phyloP scores from a whole-genome alignment of 306 rosid genomes.

The Albizia julibrissin region DNA sequence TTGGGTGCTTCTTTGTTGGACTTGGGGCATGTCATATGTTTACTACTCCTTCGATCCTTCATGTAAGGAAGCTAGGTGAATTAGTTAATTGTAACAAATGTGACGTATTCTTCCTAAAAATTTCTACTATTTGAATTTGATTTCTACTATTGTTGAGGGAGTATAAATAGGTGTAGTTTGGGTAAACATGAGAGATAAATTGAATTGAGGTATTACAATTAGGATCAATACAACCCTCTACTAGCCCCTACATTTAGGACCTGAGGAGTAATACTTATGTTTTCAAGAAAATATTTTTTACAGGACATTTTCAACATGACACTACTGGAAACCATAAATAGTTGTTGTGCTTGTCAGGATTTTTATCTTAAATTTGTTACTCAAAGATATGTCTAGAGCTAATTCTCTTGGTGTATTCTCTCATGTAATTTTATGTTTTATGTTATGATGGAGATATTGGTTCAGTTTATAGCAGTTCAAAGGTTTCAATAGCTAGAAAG shows the following conservation, averaged over 20 bases:
- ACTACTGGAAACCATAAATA: not conserved
- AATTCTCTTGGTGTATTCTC: not conserved
- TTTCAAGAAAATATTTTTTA: not conserved
- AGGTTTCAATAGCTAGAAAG: conserved; percentile 13
- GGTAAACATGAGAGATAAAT: no score
- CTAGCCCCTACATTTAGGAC: no score
- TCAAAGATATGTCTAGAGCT: not conserved
- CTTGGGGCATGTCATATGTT: not conserved
- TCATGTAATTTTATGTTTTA: conserved; percentile 3
- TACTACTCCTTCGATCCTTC: no score
- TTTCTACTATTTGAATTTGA: no score
- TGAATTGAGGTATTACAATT: no score
- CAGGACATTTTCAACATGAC: not conserved
- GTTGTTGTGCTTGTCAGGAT: not conserved
- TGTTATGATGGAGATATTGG: conserved; percentile 8
- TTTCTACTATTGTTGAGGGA: no score
- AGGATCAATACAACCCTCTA: no score
- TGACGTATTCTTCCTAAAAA: no score
- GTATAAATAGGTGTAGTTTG: no score
- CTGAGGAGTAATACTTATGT: not conserved
- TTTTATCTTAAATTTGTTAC: not conserved
- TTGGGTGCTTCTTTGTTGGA: not conserved
- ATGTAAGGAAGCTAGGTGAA: no score
- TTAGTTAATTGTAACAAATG: no score
- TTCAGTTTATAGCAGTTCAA: conserved; percentile 18